These are phyloP conservation scores for Sextonia rubra DNA, from an alignment of 164 flowering plant species.

Conservation along the genomic window DNA sequence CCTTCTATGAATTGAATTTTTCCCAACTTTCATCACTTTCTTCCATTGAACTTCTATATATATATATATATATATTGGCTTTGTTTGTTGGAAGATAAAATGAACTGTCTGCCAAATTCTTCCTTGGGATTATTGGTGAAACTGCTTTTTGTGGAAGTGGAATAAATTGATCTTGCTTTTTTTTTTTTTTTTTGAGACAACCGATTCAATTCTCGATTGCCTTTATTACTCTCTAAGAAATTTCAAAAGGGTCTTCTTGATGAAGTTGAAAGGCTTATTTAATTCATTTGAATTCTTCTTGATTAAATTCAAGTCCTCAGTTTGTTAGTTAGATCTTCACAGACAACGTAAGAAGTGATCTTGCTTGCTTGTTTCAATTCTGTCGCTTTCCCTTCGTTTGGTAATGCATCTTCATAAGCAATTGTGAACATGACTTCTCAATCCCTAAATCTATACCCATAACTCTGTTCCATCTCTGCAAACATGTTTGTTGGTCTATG, in stretches of 20 bases:
- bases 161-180: too few relatives aligned
- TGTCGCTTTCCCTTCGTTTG: not conserved
- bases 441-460: not conserved
- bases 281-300: not conserved
- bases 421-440: too few relatives aligned
- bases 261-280: not conserved
- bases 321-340: too few relatives aligned
- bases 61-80: too few relatives aligned
- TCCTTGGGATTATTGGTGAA: not conserved
- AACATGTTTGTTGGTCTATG: not conserved
- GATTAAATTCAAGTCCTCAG: not conserved
- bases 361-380: not conserved
- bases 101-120: not conserved
- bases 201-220: not conserved
- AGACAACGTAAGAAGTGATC: too few relatives aligned
- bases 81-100: not conserved
- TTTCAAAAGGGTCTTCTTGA: not conserved
- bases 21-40: not conserved
- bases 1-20: not conserved
- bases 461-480: not conserved
- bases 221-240: not conserved
- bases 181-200: not conserved
- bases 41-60: not conserved
- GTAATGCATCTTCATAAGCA: not conserved
- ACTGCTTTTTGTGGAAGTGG: not conserved